Evolutionary conservation across 306 rosid species (phyloP), one percentile per base, ranked within the genome.

Genomic region (Sindora glabra): DNA sequence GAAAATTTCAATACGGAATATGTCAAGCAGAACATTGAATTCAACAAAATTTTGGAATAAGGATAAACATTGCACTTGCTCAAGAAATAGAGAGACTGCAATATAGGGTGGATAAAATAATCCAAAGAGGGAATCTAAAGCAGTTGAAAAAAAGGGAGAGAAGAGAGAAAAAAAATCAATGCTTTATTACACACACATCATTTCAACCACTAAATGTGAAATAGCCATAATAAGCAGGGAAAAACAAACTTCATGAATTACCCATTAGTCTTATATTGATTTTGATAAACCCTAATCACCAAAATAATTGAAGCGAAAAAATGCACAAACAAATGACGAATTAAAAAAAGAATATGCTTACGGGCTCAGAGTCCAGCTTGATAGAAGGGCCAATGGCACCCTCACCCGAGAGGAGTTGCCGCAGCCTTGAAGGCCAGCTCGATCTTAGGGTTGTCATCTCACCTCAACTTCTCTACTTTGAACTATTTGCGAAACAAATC

Each of bases 401-500:
- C 67, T 94, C 99, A 67, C 70, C 84, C 4, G 95, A 84, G 17
- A 94, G 77, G 60, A 94, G 87, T 59, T 89, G 95, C 58, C 99
- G 89, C 70, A 94, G 74, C 94, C 99, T 76, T 61, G 97, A 89
- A 18, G 99, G 97, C 89, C 87, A 86, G 79, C 83, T 89, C 64
- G 99, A 86, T 82, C 95, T 75, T 57, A 76, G 76, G 67, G 97
- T 71, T 64, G 89, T 62, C 99, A 94, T 94, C 81, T 73, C 83
- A 77, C 87, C 87, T 59, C 91, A 75, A 71, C 74, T 84, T 76
- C 86, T 69, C 81, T 70, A 83, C 83, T 79, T 64, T 41, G 57
- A 65, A 74, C 89, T 74, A 75, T 82, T 77, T 65, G 72, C 76
- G 51, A 45, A 44, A 37, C 29, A 4, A 62, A 51, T 41, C 32